Evolutionary conservation across 164 flowering plant species (phyloP).

Genomic region (Malania oleifera): DNA sequence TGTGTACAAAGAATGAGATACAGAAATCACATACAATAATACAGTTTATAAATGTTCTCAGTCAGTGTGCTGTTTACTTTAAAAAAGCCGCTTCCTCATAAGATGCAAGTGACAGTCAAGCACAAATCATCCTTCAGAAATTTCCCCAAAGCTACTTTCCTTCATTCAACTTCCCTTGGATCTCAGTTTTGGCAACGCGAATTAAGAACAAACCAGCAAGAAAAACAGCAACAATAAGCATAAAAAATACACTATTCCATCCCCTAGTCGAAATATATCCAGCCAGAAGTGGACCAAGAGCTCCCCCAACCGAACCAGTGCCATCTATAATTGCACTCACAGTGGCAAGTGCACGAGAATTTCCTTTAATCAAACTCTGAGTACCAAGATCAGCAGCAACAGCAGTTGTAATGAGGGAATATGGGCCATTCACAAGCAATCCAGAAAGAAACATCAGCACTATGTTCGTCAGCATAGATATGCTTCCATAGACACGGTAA

Average conservation of each 20-base stretch:
- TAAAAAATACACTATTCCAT: slow-evolving; percentile 80
- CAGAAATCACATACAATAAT: too few relatives aligned
- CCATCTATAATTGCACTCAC: slow-evolving; percentile 98
- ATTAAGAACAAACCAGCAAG: slow-evolving; percentile 62
- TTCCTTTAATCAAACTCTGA: slow-evolving; percentile 57
- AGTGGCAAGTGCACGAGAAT: slow-evolving; percentile 93
- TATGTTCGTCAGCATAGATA: slow-evolving; percentile 56
- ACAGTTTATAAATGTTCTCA: too few relatives aligned
- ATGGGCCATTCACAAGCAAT: slow-evolving; percentile 90
- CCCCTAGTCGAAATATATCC: slow-evolving; percentile 88
- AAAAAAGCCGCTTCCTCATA: too few relatives aligned
- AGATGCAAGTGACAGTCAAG: too few relatives aligned
- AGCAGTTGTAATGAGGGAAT: slow-evolving; percentile 94
- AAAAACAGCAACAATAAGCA: slow-evolving; percentile 66
- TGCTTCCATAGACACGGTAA: slow-evolving; percentile 71
- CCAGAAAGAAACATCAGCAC: slow-evolving; percentile 80
- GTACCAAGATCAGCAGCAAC: slow-evolving; percentile 97
- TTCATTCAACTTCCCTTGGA: slow-evolving; percentile 39
- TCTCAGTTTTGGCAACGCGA: slow-evolving; percentile 57
- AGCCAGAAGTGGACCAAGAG: slow-evolving; percentile 83
- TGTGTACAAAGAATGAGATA: too few relatives aligned
- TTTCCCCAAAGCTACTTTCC: slow-evolving; percentile 50
- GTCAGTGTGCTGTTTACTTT: too few relatives aligned
- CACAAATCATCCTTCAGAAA: too few relatives aligned
- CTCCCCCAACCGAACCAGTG: slow-evolving; percentile 98